Base-by-base conservation (phyloP, 768 basidiomycete genomes). In the Lentinula aciculospora region DNA sequence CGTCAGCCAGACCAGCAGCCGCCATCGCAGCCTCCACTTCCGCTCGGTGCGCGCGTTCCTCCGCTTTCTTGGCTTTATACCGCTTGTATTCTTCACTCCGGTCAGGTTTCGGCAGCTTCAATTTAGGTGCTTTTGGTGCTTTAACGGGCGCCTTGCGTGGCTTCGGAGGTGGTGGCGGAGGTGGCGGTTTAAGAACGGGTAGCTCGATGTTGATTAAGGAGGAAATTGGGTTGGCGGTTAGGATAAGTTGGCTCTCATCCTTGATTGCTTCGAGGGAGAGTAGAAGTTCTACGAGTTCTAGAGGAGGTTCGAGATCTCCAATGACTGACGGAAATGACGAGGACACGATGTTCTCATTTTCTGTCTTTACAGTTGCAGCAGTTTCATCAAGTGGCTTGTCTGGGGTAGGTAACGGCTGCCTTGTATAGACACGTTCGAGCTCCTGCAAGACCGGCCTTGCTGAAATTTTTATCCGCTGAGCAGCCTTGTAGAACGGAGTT, bases 241-340 rank as follows among this genome's bases (percentile, higher is more conserved):
- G 70, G 39, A 85, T 65, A 60, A 89, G 69, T 49, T 81, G 81
- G 19, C 81, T 69, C 13, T 79, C 77, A 7, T 81, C 75, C 58
- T 79, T 72, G 49, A 91, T 78, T 13, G 70, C 65, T 27, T 83
- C 77, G n/a, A 66, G 67, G 17, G 81, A 83, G 12, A 77, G 66
- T 25, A 89, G 79, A 28, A 86, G 74, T 13, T 81, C 72, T 1
- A 94, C 73, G 6, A 81, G 63, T 1, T 78, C 72, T 2, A 86
- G 61, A 3, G 85, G 77, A 1, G 89, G 85, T 68, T 95, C 94
- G 23, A 95, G 79, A 64, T 92, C 83, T 23, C 92, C 91, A 17
- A 88, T 67, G 1, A 59, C n/a, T 48, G 68, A 58, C 2, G 48
- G n/a, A n/a, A n/a, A 21, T 13, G 53, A 37, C 5, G 51, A 15